Evolutionary conservation across 164 flowering plant genomes (phyloP).

Genomic region (Nymphaea colorata): DNA sequence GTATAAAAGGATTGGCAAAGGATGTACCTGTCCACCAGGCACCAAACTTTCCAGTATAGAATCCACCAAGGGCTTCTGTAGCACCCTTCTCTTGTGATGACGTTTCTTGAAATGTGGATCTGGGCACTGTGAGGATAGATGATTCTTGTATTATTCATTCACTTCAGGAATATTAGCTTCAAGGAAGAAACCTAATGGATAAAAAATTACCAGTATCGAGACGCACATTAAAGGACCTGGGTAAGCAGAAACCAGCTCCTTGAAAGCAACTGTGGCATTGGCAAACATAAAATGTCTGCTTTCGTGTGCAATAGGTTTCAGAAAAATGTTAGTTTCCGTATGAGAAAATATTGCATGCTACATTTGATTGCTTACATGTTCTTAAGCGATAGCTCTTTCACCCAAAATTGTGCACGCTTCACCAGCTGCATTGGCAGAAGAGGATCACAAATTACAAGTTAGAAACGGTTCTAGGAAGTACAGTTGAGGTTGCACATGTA

Average conservation of each 20-base stretch:
- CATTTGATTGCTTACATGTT: slow-evolving; percentile 50
- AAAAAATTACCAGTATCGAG: slow-evolving; percentile 60
- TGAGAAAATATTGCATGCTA: background rate
- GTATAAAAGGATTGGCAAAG: too few species aligned
- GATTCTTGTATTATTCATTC: background rate
- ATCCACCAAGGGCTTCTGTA: slow-evolving; percentile 74
- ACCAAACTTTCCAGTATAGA: slow-evolving; percentile 44
- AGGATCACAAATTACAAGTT: background rate
- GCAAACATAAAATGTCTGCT: slow-evolving; percentile 81
- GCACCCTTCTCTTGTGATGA: slow-evolving; percentile 85
- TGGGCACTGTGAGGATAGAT: slow-evolving; percentile 58
- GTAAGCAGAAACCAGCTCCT: slow-evolving; percentile 54
- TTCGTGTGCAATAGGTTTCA: background rate
- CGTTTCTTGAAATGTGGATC: slow-evolving; percentile 95
- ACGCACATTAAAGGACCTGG: slow-evolving; percentile 76
- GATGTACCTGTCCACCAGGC: slow-evolving; percentile 57
- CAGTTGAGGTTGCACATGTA: background rate
- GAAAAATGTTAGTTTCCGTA: background rate
- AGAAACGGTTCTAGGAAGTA: background rate
- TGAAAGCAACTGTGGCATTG: slow-evolving; percentile 75
- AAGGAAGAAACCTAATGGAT: background rate
- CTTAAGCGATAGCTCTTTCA: slow-evolving; percentile 45
- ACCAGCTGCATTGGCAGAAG: slow-evolving; percentile 49
- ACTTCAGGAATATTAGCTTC: background rate
- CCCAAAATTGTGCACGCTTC: slow-evolving; percentile 72